Percentiles rank a stretch among this genome's conserved stretches.
phyloP scores from a whole-genome alignment of 169 alveolate genomes.

The Babesia caballi region DNA sequence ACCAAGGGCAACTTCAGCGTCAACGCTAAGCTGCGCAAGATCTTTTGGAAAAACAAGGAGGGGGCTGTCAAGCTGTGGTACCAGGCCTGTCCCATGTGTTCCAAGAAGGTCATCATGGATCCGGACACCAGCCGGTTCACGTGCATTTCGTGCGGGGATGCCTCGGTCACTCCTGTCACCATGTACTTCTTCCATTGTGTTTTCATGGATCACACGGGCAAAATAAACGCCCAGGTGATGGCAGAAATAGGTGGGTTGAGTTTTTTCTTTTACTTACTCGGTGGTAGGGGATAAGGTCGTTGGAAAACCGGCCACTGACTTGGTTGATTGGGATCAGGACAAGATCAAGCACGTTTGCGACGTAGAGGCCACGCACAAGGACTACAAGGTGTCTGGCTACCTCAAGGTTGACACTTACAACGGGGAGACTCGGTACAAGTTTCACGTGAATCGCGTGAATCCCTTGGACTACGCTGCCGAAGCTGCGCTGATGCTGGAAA shows the following conservation, averaged over 20 bases:
- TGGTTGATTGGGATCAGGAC: slow-evolving; percentile 64
- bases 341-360: slow-evolving; percentile 54
- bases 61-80: slow-evolving; percentile 66
- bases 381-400: slow-evolving; percentile 34
- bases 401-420: slow-evolving; percentile 17
- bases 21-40: slow-evolving; percentile 64
- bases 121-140: slow-evolving; percentile 55
- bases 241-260: slow-evolving; percentile 28
- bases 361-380: slow-evolving; percentile 58
- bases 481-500: slow-evolving; percentile 31
- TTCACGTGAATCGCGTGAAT: slow-evolving; percentile 34
- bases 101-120: slow-evolving; percentile 67
- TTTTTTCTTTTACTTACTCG: neutral
- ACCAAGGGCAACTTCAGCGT: slow-evolving; percentile 66
- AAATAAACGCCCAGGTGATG: slow-evolving; percentile 39
- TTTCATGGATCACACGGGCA: slow-evolving; percentile 65
- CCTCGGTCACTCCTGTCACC: slow-evolving; percentile 62
- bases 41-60: slow-evolving; percentile 75
- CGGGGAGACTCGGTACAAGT: slow-evolving; percentile 39
- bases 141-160: slow-evolving; percentile 72
- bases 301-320: slow-evolving; percentile 64
- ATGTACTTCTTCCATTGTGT: slow-evolving; percentile 57
- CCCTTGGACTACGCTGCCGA: slow-evolving; percentile 35
- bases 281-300: slow-evolving; percentile 29
- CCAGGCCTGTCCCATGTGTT: slow-evolving; percentile 72